These are phyloP conservation scores for Pestalotiopsis sp. DNA, from an alignment of 2,329 filamentous ascomycete species.

Conservation along the genomic window DNA sequence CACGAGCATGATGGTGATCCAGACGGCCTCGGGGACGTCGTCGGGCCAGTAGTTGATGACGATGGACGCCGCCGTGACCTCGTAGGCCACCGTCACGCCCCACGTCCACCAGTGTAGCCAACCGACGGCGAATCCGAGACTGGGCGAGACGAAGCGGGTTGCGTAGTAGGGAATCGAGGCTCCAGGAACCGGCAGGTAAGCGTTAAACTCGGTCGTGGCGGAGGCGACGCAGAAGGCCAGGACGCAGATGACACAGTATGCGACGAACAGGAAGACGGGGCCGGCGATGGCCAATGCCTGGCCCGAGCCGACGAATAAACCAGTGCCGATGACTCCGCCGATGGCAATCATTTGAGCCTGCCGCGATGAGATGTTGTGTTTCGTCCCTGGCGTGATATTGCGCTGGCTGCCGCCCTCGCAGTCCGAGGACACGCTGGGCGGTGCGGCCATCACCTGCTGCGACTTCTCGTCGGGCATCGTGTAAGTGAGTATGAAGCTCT, in stretches of 20 bases:
- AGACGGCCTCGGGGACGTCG: conserved; percentile 33
- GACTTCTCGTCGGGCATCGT: not conserved
- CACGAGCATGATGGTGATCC: conserved; percentile 45
- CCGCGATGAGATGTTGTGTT: conserved; percentile 10
- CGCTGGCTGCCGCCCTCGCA: not conserved
- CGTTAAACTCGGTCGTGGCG: conserved; percentile 30
- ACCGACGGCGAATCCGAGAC: conserved; percentile 36
- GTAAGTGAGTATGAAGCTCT: not conserved
- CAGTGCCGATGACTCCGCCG: conserved; percentile 34
- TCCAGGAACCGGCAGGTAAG: conserved; percentile 21
- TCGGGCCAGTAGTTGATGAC: conserved; percentile 42
- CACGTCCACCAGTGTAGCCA: conserved; percentile 48
- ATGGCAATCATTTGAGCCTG: conserved; percentile 20
- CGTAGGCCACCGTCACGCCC: conserved; percentile 44
- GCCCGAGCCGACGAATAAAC: conserved; percentile 45
- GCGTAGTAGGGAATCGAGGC: conserved; percentile 23
- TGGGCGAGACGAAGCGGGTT: conserved; percentile 25
- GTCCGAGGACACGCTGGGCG: not conserved
- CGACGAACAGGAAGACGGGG: conserved; percentile 41
- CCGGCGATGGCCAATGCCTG: conserved; percentile 22
- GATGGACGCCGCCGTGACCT: conserved; percentile 46
- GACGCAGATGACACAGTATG: conserved; percentile 49
- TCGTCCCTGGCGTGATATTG: not conserved
- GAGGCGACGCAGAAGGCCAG: conserved; percentile 57
- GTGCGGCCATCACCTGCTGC: not conserved